Conservation (phyloP, 2,329 filamentous ascomycete genomes). For the Didymella glomerata region DNA sequence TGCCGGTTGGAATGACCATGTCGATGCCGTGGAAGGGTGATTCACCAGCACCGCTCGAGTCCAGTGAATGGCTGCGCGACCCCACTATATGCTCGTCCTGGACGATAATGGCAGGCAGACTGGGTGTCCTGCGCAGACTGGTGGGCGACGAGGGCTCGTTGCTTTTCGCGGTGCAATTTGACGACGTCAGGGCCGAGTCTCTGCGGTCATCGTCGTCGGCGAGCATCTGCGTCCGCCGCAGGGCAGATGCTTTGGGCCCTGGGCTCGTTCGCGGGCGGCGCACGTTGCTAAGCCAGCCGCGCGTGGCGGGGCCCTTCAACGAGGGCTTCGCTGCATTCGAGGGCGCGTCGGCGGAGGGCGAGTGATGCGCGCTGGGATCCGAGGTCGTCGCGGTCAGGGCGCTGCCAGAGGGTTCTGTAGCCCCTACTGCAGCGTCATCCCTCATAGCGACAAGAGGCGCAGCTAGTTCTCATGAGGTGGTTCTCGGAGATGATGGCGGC, state of each 20-base stretch:
- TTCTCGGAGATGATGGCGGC: slow-evolving; percentile 36
- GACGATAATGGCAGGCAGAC: slow-evolving; percentile 56
- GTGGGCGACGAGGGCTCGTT: slow-evolving; percentile 43
- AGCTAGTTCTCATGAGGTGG: slow-evolving; percentile 43
- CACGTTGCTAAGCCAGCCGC: slow-evolving; percentile 49
- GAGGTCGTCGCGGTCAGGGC: slow-evolving; percentile 26
- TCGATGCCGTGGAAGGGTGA: slow-evolving; percentile 59
- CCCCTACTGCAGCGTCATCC: slow-evolving; percentile 36
- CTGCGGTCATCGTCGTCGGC: slow-evolving; percentile 48
- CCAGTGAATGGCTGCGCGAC: slow-evolving; percentile 25
- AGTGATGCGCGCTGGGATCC: slow-evolving; percentile 14
- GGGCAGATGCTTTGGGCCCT: slow-evolving; percentile 43
- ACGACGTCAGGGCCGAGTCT: slow-evolving; percentile 53
- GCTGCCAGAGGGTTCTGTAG: slow-evolving; percentile 32
- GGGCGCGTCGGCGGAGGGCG: slow-evolving; percentile 9
- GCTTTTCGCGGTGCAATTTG: slow-evolving; percentile 43
- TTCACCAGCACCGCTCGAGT: slow-evolving; percentile 21
- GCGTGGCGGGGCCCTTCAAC: slow-evolving; percentile 36
- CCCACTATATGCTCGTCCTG: slow-evolving; percentile 48
- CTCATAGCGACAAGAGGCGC: slow-evolving; percentile 43
- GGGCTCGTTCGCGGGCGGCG: slow-evolving; percentile 51
- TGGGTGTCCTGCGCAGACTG: slow-evolving; percentile 51
- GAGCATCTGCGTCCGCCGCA: slow-evolving; percentile 41
- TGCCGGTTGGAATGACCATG: slow-evolving; percentile 63
- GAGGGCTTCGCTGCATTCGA: slow-evolving; percentile 28